Conservation (phyloP, 129 eudicot species). For the Tagetes erecta region DNA sequence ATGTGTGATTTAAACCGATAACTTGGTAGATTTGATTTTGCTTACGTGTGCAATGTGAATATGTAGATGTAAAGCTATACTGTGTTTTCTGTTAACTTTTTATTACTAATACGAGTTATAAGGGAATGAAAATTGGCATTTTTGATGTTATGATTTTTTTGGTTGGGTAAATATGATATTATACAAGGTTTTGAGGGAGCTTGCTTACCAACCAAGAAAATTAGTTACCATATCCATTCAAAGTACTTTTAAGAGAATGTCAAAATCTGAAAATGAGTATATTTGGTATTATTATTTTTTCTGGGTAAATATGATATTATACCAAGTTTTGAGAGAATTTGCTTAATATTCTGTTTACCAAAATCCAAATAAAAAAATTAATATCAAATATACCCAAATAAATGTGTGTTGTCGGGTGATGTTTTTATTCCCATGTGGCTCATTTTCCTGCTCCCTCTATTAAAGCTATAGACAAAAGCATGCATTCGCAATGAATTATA, state of each 20-base stretch:
- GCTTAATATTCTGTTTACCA: neutral
- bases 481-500: neutral
- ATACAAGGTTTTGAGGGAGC: too few relatives aligned
- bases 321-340: neutral
- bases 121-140: too few relatives aligned
- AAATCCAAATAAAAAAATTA: neutral
- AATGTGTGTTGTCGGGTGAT: neutral
- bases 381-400: neutral
- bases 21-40: slow-evolving; percentile 6
- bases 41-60: neutral
- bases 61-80: neutral
- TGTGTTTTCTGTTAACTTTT: neutral
- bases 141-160: too few relatives aligned
- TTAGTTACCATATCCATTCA: too few relatives aligned
- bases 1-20: neutral
- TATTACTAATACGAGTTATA: too few relatives aligned
- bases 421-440: neutral
- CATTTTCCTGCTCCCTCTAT: neutral
- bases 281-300: neutral
- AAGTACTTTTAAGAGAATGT: neutral
- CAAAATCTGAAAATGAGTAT: neutral
- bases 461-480: neutral
- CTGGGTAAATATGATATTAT: neutral
- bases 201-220: too few relatives aligned
- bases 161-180: too few relatives aligned